Evolutionary conservation across 495 filamentous ascomycete genomes (phyloP).

Genomic region (Aspergillus indologenus): DNA sequence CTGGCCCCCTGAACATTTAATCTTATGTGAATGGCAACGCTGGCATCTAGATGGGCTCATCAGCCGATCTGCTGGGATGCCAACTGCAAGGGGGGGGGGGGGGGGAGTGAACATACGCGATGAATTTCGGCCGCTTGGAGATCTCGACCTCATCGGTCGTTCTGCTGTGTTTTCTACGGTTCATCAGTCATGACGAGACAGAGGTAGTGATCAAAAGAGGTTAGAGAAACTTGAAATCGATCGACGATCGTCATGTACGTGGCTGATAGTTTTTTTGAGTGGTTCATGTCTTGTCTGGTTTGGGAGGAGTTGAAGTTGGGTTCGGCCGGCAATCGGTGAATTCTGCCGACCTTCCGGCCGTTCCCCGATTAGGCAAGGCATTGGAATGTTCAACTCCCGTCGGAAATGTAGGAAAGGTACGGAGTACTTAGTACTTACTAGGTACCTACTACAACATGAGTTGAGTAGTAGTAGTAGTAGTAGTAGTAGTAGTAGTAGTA

Average conservation of each 20-base stretch:
- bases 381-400: no score
- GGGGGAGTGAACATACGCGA: slow-evolving; percentile 29
- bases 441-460: no score
- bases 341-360: background rate
- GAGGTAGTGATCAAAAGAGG: background rate
- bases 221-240: no score
- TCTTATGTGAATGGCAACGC: slow-evolving; percentile 46
- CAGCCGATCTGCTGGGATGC: slow-evolving; percentile 4
- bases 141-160: slow-evolving; percentile 13
- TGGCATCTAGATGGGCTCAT: slow-evolving; percentile 30
- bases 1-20: slow-evolving; percentile 45
- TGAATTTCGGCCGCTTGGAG: slow-evolving; percentile 36
- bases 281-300: no score
- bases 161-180: slow-evolving; percentile 12
- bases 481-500: no score
- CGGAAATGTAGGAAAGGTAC: no score
- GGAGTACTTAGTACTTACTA: no score
- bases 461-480: no score
- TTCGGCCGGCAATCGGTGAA: background rate
- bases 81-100: background rate
- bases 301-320: background rate
- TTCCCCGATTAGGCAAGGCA: background rate
- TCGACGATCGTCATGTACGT: no score
- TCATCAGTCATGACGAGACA: slow-evolving; percentile 15
- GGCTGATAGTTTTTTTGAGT: no score